A percentile compares a stretch with the other conserved stretches of the same genome.
Evolutionary conservation across 2,329 filamentous ascomycete genomes (phyloP).

Genomic region (Colletotrichum sp.): DNA sequence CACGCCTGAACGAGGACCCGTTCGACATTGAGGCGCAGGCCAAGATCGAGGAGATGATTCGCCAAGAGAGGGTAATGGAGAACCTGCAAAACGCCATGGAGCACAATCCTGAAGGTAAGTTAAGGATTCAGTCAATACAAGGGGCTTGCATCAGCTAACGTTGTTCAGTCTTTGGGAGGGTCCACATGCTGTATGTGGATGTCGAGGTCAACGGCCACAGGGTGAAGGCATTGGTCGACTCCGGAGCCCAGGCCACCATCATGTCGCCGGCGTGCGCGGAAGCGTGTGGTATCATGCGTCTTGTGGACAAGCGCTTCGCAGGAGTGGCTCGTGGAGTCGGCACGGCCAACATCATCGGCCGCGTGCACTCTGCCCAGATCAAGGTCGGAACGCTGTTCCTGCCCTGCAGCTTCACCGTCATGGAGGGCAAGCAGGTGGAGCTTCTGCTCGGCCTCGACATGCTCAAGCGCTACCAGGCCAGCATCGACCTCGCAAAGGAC

Average conservation of each 20-base stretch:
- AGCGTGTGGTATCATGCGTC: slow-evolving; percentile 91
- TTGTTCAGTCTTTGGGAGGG: slow-evolving; percentile 82
- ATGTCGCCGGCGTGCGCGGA: slow-evolving; percentile 96
- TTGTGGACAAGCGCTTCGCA: slow-evolving; percentile 90
- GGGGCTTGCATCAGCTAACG: neutral
- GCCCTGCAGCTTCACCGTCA: slow-evolving; percentile 96
- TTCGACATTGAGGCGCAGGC: slow-evolving; percentile 92
- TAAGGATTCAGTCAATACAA: slow-evolving; percentile 25
- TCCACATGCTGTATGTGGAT: slow-evolving; percentile 95
- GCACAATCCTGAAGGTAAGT: slow-evolving; percentile 89
- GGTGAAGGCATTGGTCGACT: slow-evolving; percentile 96
- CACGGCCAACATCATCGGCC: slow-evolving; percentile 91
- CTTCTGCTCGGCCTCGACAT: slow-evolving; percentile 93
- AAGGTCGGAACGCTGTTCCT: slow-evolving; percentile 88
- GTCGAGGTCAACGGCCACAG: slow-evolving; percentile 93
- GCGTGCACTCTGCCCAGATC: slow-evolving; percentile 94
- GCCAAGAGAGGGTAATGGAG: slow-evolving; percentile 91
- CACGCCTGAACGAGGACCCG: slow-evolving; percentile 87
- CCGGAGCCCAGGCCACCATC: slow-evolving; percentile 95
- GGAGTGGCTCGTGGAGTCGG: slow-evolving; percentile 94
- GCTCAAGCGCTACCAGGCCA: slow-evolving; percentile 94
- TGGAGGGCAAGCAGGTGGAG: slow-evolving; percentile 98
- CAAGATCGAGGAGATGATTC: slow-evolving; percentile 96
- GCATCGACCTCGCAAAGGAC: slow-evolving; percentile 85
- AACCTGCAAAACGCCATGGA: slow-evolving; percentile 97